Evolutionary conservation across 371 early-diverging fungal genomes (phyloP).

Genomic region (Rhizopus delemar): DNA sequence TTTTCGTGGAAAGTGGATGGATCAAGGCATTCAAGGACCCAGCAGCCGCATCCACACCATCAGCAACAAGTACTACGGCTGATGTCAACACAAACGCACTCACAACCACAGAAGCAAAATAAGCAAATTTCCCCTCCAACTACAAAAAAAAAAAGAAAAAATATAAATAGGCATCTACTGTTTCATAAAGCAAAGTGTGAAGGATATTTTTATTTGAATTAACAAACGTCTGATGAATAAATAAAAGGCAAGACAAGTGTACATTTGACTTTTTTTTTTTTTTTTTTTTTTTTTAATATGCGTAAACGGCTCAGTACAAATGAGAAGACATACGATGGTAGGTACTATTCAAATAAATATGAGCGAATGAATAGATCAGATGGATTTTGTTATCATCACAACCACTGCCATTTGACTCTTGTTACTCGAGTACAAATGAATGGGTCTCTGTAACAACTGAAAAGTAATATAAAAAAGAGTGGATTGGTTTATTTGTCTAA

Average conservation of each 20-base stretch:
- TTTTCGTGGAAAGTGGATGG: constrained; percentile 91
- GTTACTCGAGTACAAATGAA: too few relatives aligned
- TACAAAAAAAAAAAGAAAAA: neutral
- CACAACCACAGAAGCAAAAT: constrained; percentile 8
- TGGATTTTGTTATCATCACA: too few relatives aligned
- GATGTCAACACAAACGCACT: neutral
- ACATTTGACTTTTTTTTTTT: neutral
- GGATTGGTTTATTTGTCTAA: too few relatives aligned
- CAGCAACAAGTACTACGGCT: neutral
- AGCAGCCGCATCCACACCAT: constrained; percentile 4
- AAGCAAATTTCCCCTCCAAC: neutral
- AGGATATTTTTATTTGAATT: too few relatives aligned
- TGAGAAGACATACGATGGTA: too few relatives aligned
- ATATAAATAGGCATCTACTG: neutral
- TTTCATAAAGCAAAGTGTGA: neutral
- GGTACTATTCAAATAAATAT: too few relatives aligned
- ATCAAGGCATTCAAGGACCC: constrained; percentile 60
- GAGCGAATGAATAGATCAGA: too few relatives aligned
- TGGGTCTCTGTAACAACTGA: too few relatives aligned
- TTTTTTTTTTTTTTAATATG: neutral
- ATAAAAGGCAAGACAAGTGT: neutral
- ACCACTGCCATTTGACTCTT: too few relatives aligned
- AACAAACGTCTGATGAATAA: neutral
- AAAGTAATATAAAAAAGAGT: too few relatives aligned
- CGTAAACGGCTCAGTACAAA: neutral